Conservation (phyloP, 768 basidiomycete species). For the Cystofilobasidium macerans region DNA sequence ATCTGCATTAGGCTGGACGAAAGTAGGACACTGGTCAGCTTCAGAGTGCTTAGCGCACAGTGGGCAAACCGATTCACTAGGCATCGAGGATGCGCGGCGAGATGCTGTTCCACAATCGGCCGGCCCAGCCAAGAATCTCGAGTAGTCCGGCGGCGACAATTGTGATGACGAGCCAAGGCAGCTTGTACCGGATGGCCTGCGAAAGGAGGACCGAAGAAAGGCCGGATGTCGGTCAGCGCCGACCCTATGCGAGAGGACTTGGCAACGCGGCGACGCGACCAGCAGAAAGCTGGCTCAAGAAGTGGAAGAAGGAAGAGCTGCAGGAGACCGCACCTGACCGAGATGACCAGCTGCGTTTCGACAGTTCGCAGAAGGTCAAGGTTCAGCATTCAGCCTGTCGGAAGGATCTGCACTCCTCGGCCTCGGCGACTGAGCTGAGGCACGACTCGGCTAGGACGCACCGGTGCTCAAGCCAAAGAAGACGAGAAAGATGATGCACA, state of each 20-base stretch:
- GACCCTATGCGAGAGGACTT: too few relatives aligned
- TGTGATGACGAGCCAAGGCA: slow-evolving; percentile 50
- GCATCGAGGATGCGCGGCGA: slow-evolving; percentile 20
- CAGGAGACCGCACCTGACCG: too few relatives aligned
- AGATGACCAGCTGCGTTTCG: too few relatives aligned
- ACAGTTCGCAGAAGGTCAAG: too few relatives aligned
- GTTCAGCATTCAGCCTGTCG: neutral
- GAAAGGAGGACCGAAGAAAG: slow-evolving; percentile 10
- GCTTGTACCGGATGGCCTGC: slow-evolving; percentile 35
- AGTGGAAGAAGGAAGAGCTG: too few relatives aligned
- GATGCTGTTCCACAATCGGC: slow-evolving; percentile 46
- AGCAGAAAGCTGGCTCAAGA: too few relatives aligned
- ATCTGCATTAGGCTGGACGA: slow-evolving; percentile 10
- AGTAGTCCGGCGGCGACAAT: slow-evolving; percentile 44
- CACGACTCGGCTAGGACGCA: slow-evolving; percentile 32
- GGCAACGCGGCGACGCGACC: too few relatives aligned
- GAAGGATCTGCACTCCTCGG: too few relatives aligned
- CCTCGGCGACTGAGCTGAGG: too few relatives aligned
- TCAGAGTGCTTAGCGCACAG: too few relatives aligned
- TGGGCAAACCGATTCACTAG: neutral
- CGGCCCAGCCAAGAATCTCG: slow-evolving; percentile 52
- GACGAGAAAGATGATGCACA: slow-evolving; percentile 41
- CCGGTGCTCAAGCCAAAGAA: slow-evolving; percentile 37
- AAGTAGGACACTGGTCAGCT: too few relatives aligned
- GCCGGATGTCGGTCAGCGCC: neutral